phyloP scores from a whole-genome alignment of 106 monocot species.

The Posidonia australis region DNA sequence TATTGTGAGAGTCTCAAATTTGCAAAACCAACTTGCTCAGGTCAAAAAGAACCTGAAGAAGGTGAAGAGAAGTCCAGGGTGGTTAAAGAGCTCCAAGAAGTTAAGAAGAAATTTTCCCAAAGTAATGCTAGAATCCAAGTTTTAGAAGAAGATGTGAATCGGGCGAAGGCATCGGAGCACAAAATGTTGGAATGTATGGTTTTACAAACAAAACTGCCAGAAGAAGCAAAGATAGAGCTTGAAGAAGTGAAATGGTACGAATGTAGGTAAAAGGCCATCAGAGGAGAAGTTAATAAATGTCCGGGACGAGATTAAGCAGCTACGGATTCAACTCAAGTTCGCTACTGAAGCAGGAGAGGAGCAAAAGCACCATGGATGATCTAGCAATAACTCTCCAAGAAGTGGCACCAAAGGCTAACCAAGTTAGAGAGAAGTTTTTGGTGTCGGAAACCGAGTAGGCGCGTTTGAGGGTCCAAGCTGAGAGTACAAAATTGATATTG shows the following conservation, averaged over 20 bases:
- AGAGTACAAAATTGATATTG: constrained; percentile 17
- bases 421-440: constrained; percentile 20
- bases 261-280: neutral
- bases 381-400: constrained; percentile 47
- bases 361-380: constrained; percentile 55
- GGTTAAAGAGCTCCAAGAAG: neutral
- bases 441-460: constrained; percentile 23
- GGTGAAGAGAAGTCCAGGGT: neutral
- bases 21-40: neutral
- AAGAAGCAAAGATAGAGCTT: constrained; percentile 57
- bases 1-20: neutral
- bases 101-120: neutral
- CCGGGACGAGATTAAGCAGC: constrained; percentile 27
- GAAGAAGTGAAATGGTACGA: constrained; percentile 37
- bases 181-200: constrained; percentile 64
- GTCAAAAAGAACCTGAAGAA: neutral
- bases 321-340: constrained; percentile 25
- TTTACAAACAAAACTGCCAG: constrained; percentile 59
- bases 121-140: constrained; percentile 2
- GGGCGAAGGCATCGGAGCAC: constrained; percentile 61
- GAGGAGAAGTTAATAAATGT: neutral
- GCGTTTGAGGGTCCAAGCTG: constrained; percentile 13
- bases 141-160: constrained; percentile 45
- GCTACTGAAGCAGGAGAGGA: constrained; percentile 44
- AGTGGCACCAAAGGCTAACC: constrained; percentile 32